Base-by-base conservation (phyloP, 2,329 filamentous ascomycete genomes). In the Phialemonium atrogriseum region DNA sequence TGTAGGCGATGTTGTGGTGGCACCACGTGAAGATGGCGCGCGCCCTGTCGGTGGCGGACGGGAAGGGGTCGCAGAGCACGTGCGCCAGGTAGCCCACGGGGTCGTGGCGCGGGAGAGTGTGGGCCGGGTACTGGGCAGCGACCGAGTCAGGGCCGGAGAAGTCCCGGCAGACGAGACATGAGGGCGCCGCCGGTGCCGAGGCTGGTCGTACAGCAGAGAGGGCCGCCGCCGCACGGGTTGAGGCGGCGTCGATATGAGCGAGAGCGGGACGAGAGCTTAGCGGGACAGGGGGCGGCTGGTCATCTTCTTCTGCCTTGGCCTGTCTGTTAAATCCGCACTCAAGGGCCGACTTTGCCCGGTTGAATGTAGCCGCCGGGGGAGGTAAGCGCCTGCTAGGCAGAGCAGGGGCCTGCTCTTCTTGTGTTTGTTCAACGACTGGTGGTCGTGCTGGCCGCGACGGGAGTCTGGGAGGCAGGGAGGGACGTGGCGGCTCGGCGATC, bases 1-100 rank as follows among this genome's bases (percentile, higher is more conserved):
- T 85, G 53, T 96, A 98, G 27, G 69, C 70, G 36, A 98, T 79
- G 47, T 96, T 96, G 56, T 96, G 80, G 57, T 96, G 89, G 24
- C 88, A 77, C 91, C 91, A 98, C 1, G 84, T 85, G 52, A 96
- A 96, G 37, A 98, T 84, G 3, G 78, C 86, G 17, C 91, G 73
- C 3, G 91, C 89, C 60, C 95, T 95, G 56, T 96, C 89, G 0
- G 89, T 94, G 2, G 66, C 61, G 1, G 85, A 94, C 1, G 76
- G 59, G 50, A 96, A 95, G 0, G 83, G 81, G 4, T 70, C 66
- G 35, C 86, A 94, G 13, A 96, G 71, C 31, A 83, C 74, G 31
- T 74, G 70, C 0, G 88, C 87, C 15, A 98, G 68, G 61, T 84
- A 84, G 13, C 70, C 74, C 4, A 91, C 64, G 0, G 81, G 77